Evolutionary conservation across 2,329 filamentous ascomycete species (phyloP).

Genomic region (Fusarium ambrosium): DNA sequence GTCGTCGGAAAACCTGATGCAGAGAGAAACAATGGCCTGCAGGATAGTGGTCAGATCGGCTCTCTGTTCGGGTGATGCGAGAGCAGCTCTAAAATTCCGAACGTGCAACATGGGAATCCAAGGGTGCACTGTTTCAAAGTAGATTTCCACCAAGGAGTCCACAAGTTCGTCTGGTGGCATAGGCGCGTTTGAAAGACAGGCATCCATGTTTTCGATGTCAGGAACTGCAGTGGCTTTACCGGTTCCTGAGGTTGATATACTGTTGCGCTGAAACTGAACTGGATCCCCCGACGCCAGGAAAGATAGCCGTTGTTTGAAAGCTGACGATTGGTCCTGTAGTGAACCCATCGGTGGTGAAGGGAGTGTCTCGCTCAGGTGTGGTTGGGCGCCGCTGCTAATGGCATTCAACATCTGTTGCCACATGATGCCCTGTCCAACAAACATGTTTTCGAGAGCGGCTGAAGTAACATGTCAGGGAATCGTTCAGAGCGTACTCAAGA

Average conservation of each 20-base stretch:
- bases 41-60: conserved; percentile 49
- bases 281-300: neutral
- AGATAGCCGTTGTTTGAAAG: conserved; percentile 1
- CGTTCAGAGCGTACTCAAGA: neutral
- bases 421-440: conserved; percentile 53
- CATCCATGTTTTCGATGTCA: neutral
- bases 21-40: conserved; percentile 52
- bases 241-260: neutral
- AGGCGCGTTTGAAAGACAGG: conserved; percentile 1
- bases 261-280: neutral
- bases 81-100: conserved; percentile 38
- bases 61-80: conserved; percentile 30
- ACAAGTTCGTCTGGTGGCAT: conserved; percentile 51
- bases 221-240: neutral
- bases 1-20: conserved; percentile 47
- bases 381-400: neutral
- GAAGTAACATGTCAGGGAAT: neutral
- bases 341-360: neutral
- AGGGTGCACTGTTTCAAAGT: conserved; percentile 55
- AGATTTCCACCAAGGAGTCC: conserved; percentile 51
- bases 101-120: conserved; percentile 53
- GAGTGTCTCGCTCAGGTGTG: neutral
- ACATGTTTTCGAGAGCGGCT: conserved; percentile 54
- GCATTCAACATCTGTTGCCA: conserved; percentile 51
- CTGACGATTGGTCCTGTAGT: conserved; percentile 15